Conservation (phyloP, 2,329 filamentous ascomycete genomes). For the Fusarium dimerum region DNA sequence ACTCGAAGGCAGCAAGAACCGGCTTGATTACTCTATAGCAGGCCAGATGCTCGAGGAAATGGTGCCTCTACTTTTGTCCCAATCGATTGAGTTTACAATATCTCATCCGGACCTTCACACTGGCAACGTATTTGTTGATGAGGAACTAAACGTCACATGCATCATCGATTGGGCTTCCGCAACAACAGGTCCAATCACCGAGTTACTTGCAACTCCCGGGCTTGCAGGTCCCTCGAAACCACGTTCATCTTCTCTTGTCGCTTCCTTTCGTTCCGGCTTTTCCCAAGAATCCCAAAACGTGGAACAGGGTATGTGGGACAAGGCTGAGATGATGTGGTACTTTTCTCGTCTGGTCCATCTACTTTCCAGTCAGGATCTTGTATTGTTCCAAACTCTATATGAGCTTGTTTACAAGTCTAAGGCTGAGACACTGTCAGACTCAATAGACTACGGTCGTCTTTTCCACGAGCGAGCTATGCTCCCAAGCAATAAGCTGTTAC, state of each 20-base stretch:
- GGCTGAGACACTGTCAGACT: too few species aligned
- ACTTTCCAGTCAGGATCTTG: constrained; percentile 19
- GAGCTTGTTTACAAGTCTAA: constrained; percentile 6
- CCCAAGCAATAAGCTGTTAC: constrained; percentile 8
- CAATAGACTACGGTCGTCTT: constrained; percentile 2
- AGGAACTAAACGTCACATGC: constrained; percentile 23
- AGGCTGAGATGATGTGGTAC: constrained; percentile 10
- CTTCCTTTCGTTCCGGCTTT: constrained; percentile 9
- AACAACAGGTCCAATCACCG: constrained; percentile 15
- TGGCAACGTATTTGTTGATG: constrained; percentile 27
- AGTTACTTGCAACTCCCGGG: constrained; percentile 8
- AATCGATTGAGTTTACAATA: constrained; percentile 3
- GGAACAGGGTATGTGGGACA: not conserved
- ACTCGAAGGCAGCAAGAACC: constrained; percentile 27
- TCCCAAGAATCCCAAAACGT: not conserved
- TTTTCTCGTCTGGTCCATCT: constrained; percentile 16
- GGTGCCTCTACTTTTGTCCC: constrained; percentile 15
- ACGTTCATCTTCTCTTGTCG: not conserved
- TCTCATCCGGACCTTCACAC: constrained; percentile 26
- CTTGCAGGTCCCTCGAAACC: constrained; percentile 1
- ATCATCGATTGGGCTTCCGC: constrained; percentile 27
- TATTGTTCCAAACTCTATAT: constrained; percentile 11
- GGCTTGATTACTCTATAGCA: constrained; percentile 22
- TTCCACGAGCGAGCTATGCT: constrained; percentile 10
- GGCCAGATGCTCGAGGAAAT: constrained; percentile 26